Evolutionary conservation across 2,329 filamentous ascomycete genomes (phyloP), one percentile per base, ranked within the genome.

Genomic region (Fusarium begoniae): DNA sequence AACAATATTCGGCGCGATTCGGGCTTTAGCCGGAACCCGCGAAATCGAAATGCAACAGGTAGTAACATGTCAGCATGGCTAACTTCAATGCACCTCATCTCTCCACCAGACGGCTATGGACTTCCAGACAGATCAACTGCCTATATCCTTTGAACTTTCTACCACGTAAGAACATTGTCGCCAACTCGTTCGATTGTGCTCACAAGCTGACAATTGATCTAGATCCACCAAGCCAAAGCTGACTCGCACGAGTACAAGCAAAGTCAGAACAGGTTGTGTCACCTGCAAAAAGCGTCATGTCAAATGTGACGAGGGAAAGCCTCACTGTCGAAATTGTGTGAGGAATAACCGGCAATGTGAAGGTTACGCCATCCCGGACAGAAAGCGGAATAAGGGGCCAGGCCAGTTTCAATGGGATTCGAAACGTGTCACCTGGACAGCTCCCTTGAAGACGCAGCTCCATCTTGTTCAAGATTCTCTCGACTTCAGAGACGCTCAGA

Each of bases 341-440:
- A 71, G 62, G 15, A 76, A 59, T 9, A 41, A 53, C 3, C n/a
- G 75, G 4, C 56, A 66, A 15, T 77, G 75, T 13, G 75, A 74
- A 14, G 75, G 75, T 11, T 77, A 77, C 17, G 13, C 14, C 4
- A 38, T 43, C 1, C 40, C 55, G 9, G 11, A 50, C 22, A 73
- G 66, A 41, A 68, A 56, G 10, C 44, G 58, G 13, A 61, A 43
- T 1, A 15, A 55, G 11, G 48, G 66, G 4, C 66, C 68, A 10
- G 47, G 63, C 13, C 77, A 77, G 13, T 37, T 77, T 6, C 62
- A 68, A 22, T 80, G 77, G 79, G 69, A 82, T 56, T 78, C 77
- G 14, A 72, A 64, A 32, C 61, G 73, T 18, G 38, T 64, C 12
- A 44, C 51, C 14, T 47, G 43, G 15, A 4, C 24, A 7, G 40